A percentile compares a stretch with the other conserved stretches of the same genome.
phyloP scores from a whole-genome alignment of 1,139 yeast species.

The Sugiyamaella castrensis region DNA sequence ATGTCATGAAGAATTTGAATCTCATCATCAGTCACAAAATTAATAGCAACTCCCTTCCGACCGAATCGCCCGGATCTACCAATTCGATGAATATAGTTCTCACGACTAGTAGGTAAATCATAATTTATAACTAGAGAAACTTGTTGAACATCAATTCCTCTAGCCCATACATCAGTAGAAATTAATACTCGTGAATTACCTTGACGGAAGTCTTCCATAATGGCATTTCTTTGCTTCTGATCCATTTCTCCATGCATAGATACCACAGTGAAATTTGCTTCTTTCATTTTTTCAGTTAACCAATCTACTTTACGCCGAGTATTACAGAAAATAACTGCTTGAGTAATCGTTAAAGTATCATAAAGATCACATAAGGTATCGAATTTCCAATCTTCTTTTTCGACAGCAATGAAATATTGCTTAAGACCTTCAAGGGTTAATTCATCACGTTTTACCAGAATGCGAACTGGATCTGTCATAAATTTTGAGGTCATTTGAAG shows the following conservation, averaged over 20 bases:
- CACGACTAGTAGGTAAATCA: constrained; percentile 81
- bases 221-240: constrained; percentile 83
- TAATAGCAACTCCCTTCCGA: constrained; percentile 91
- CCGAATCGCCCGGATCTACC: constrained; percentile 97
- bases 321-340: constrained; percentile 94
- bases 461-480: constrained; percentile 87
- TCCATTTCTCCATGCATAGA: constrained; percentile 98
- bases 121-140: constrained; percentile 93
- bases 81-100: constrained; percentile 88
- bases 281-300: constrained; percentile 73
- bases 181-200: constrained; percentile 71
- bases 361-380: constrained; percentile 91
- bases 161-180: constrained; percentile 96
- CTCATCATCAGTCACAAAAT: constrained; percentile 76
- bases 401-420: constrained; percentile 83
- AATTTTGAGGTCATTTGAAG: constrained; percentile 82
- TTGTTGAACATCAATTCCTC: constrained; percentile 97
- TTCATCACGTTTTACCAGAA: constrained; percentile 86
- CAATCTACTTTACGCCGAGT: constrained; percentile 91
- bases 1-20: constrained; percentile 57
- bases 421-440: constrained; percentile 85
- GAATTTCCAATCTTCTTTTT: constrained; percentile 92
- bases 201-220: constrained; percentile 72
- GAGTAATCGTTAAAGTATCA: constrained; percentile 91
- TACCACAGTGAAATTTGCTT: constrained; percentile 82